A percentile compares a stretch with the other conserved stretches of the same genome.
These are phyloP conservation scores for Neurospora sp. DNA, from an alignment of 495 filamentous ascomycete genomes.

Conservation along the genomic window DNA sequence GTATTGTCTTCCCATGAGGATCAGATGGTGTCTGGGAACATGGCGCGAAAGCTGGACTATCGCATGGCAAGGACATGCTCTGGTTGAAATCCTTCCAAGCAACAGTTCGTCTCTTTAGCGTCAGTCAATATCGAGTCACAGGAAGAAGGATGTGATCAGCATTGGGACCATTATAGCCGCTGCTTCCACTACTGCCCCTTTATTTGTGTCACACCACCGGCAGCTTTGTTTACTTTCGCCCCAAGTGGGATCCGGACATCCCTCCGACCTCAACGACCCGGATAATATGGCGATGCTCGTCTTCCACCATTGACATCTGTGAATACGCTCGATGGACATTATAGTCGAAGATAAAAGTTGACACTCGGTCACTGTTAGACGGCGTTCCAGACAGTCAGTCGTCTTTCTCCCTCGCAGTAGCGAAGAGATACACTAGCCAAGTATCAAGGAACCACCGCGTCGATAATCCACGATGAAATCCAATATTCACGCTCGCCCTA, in stretches of 20 bases:
- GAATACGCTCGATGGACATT: neutral
- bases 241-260: slow-evolving; percentile 2
- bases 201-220: neutral
- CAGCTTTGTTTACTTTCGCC: slow-evolving; percentile 8
- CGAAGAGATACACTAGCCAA: neutral
- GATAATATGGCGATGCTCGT: neutral
- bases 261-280: slow-evolving; percentile 10
- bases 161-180: neutral
- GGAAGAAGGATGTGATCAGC: neutral
- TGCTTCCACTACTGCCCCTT: neutral
- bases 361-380: neutral
- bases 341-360: neutral
- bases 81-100: neutral
- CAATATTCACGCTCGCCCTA: slow-evolving; percentile 5
- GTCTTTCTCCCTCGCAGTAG: neutral
- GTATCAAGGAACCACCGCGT: neutral
- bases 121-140: neutral
- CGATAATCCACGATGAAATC: slow-evolving; percentile 10
- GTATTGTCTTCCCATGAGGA: neutral
- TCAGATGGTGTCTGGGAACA: neutral
- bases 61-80: neutral
- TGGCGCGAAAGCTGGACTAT: neutral
- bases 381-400: neutral
- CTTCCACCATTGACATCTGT: neutral
- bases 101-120: neutral